These are phyloP conservation scores for Tricholoma matsutake DNA, from an alignment of 768 basidiomycete species.

Conservation along the genomic window DNA sequence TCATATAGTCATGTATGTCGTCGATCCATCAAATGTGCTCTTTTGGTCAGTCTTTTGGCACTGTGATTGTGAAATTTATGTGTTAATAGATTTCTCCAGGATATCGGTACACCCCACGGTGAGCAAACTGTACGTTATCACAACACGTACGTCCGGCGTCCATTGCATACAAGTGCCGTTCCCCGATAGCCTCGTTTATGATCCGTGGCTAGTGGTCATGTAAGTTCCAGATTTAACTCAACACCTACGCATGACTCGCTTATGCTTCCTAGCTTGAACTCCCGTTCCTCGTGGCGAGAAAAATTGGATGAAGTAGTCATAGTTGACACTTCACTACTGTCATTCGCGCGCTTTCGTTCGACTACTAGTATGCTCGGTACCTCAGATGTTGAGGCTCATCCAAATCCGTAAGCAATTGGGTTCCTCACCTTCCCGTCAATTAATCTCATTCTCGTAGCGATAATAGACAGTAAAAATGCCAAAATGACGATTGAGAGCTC, in stretches of 20 bases:
- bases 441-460: too few species aligned
- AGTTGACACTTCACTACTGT: not conserved
- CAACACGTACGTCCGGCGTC: not conserved
- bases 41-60: conserved; percentile 1
- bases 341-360: not conserved
- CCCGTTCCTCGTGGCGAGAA: not conserved
- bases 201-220: not conserved
- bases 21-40: conserved; percentile 4
- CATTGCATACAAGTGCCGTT: too few species aligned
- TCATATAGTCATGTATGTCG: not conserved
- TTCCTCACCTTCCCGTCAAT: too few species aligned
- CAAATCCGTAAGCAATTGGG: too few species aligned
- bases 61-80: not conserved
- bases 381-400: too few species aligned
- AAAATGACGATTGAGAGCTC: too few species aligned
- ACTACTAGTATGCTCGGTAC: too few species aligned
- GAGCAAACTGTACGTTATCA: conserved; percentile 6
- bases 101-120: not conserved
- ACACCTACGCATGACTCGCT: not conserved
- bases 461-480: too few species aligned
- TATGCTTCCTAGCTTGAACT: not conserved
- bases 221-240: not conserved
- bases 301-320: not conserved
- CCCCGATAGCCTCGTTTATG: too few species aligned
- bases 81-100: not conserved